These are phyloP conservation scores for Stylosanthes scabra DNA, from an alignment of 331 rosid species.

Conservation along the genomic window DNA sequence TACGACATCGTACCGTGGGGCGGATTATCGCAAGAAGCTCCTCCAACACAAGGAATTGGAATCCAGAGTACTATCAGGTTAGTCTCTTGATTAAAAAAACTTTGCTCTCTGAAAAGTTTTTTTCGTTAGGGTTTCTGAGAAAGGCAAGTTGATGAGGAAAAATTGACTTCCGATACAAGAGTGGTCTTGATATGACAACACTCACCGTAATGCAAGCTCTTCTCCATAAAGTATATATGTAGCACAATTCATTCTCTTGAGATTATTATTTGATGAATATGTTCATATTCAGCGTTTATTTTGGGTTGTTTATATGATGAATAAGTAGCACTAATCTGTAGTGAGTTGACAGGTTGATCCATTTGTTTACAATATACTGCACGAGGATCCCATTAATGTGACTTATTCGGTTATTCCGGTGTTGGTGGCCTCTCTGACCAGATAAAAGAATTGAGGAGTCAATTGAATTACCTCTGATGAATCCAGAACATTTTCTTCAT, in stretches of 20 bases:
- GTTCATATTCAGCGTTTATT: background rate
- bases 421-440: slow-evolving; percentile 92
- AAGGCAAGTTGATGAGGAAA: slow-evolving; percentile 84
- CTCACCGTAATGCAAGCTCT: slow-evolving; percentile 84
- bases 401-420: slow-evolving; percentile 90
- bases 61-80: slow-evolving; percentile 72
- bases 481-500: slow-evolving; percentile 82
- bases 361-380: slow-evolving; percentile 84
- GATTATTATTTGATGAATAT: slow-evolving; percentile 7
- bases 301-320: slow-evolving; percentile 1
- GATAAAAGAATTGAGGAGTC: slow-evolving; percentile 87
- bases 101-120: slow-evolving; percentile 8
- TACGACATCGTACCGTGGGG: slow-evolving; percentile 53
- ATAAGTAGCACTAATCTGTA: background rate
- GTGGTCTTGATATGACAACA: slow-evolving; percentile 89
- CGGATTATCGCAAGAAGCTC: slow-evolving; percentile 69
- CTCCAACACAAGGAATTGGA: slow-evolving; percentile 80
- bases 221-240: slow-evolving; percentile 82
- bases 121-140: slow-evolving; percentile 37
- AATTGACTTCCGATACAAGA: slow-evolving; percentile 77
- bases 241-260: background rate
- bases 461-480: slow-evolving; percentile 83
- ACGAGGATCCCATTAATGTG: slow-evolving; percentile 88
- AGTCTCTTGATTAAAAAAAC: slow-evolving; percentile 7
- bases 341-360: slow-evolving; percentile 73